Evolutionary conservation across 306 rosid species (phyloP).

Genomic region (Casuarina glauca): DNA sequence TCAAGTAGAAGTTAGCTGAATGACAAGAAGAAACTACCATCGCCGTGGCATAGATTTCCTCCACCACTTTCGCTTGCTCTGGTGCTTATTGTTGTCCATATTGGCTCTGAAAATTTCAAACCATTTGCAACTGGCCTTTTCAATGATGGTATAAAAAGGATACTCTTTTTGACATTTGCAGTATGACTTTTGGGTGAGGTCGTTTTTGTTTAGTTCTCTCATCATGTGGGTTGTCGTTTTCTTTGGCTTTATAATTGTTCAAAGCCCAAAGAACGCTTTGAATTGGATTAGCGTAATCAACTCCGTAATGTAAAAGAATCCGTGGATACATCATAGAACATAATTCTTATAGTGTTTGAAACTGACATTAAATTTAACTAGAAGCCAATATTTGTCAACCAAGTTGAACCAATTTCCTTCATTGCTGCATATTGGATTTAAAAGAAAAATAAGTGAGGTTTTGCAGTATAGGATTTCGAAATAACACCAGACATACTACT

Average conservation of each 20-base stretch:
- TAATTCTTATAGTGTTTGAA: slow-evolving; percentile 9
- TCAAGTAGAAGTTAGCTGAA: slow-evolving; percentile 37
- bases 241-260: neutral
- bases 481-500: neutral
- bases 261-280: neutral
- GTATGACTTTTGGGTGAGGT: slow-evolving; percentile 25
- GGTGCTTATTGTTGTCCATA: slow-evolving; percentile 22
- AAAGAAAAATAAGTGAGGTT: too few species aligned
- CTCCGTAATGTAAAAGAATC: neutral
- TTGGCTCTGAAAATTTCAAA: slow-evolving; percentile 46
- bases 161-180: slow-evolving; percentile 4
- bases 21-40: slow-evolving; percentile 53
- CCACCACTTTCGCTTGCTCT: slow-evolving; percentile 32
- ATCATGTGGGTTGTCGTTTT: slow-evolving; percentile 24
- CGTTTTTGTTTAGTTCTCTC: slow-evolving; percentile 1
- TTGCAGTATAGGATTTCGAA: neutral
- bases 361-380: slow-evolving; percentile 2
- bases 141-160: slow-evolving; percentile 5
- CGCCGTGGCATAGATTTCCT: slow-evolving; percentile 54
- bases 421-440: slow-evolving; percentile 5
- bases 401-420: slow-evolving; percentile 12
- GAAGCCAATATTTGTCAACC: slow-evolving; percentile 17
- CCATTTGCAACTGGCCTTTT: slow-evolving; percentile 34
- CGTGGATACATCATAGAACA: neutral
- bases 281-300: neutral